Percentiles rank a stretch among this genome's conserved stretches.
Evolutionary conservation across 768 basidiomycete species (phyloP).

Genomic region (Dacryopinax primogenitus): DNA sequence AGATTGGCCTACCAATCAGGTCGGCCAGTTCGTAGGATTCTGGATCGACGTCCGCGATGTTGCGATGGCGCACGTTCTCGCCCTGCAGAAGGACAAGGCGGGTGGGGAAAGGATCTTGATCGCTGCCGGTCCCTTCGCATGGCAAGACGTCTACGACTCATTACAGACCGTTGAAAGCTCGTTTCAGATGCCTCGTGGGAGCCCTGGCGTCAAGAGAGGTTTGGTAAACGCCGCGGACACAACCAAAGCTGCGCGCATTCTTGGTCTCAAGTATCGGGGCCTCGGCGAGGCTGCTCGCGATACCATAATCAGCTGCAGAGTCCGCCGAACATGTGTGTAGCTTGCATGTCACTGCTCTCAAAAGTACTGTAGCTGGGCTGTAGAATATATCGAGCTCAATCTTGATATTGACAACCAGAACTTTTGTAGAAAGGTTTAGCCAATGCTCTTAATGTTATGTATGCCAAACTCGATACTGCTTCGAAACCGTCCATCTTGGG

Average conservation of each 20-base stretch:
- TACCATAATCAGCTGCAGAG: background rate
- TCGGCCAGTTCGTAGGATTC: conserved; percentile 6
- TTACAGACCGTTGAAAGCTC: background rate
- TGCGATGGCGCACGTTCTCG: conserved; percentile 9
- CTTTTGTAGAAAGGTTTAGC: too few species aligned
- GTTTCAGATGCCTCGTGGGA: background rate
- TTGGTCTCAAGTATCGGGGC: background rate
- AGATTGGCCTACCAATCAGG: background rate
- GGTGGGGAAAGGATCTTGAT: conserved; percentile 11
- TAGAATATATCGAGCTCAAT: too few species aligned
- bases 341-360: too few species aligned
- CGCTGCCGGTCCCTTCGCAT: conserved; percentile 2
- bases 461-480: too few species aligned
- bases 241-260: background rate
- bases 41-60: conserved; percentile 15
- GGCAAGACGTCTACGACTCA: conserved; percentile 13
- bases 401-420: too few species aligned
- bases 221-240: background rate
- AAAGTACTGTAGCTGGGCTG: too few species aligned
- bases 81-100: conserved; percentile 7
- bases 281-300: background rate
- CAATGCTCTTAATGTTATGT: too few species aligned
- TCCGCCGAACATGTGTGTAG: background rate
- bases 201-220: background rate
- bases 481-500: too few species aligned